Evolutionary conservation across 106 monocot genomes (phyloP), one percentile per base, ranked within the genome.

Genomic region (Vanilla planifolia): DNA sequence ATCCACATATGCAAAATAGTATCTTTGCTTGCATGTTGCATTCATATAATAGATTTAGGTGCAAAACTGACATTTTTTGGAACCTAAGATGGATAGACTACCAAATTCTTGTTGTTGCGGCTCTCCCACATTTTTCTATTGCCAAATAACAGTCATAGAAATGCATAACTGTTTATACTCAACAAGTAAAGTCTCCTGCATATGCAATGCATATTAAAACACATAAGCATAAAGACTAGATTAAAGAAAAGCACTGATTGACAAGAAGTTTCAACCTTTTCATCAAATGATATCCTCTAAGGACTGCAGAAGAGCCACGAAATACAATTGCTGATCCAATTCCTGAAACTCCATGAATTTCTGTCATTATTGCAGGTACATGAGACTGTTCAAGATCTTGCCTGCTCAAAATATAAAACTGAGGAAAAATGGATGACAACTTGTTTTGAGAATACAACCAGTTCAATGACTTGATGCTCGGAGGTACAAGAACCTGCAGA

Each of bases 401-500:
- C 33, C 41, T 59, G n/a, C 21, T 43, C 34, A 42, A 71, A 59
- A 88, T n/a, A 77, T 69, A 81, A 75, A 85, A 79, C 29, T 75
- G 84, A 51, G 92, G 92, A 46, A 80, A 93, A 8, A 51, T 59
- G 42, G 44, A 55, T 48, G 41, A 60, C n/a, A n/a, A n/a, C 3
- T 43, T 55, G 47, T 29, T 2, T 53, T 85, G 79, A 60, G 43
- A 70, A 48, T 45, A 73, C 19, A 80, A 53, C 92, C 88, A 93
- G 60, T 69, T 71, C 29, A 74, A 56, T n/a, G 85, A 77, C 59
- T 77, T 85, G 51, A 53, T 43, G 15, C 79, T 85, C 13, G 85
- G 89, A 20, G 93, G 89, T 20, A 93, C 69, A 26, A 74, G 72
- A 43, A 93, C 82, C 92, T 92, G 75, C 65, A 75, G n/a, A 23